phyloP scores from a whole-genome alignment of 345 rosid genomes.

The Erysimum cheiranthoides region DNA sequence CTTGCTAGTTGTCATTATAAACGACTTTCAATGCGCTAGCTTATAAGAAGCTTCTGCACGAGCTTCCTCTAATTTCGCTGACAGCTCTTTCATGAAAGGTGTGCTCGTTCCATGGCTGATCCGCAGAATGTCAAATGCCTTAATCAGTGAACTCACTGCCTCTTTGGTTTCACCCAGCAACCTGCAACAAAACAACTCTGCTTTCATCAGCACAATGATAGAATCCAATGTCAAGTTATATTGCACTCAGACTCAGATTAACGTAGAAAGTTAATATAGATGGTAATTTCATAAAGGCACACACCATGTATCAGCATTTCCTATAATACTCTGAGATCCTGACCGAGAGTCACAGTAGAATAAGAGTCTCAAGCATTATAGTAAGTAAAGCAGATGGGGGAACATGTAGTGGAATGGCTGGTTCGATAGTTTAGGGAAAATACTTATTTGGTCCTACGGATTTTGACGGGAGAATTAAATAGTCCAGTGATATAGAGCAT shows the following conservation, averaged over 20 bases:
- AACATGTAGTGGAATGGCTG: conserved; percentile 20
- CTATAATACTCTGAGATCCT: neutral
- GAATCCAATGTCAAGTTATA: neutral
- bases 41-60: conserved; percentile 79
- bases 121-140: conserved; percentile 64
- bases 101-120: conserved; percentile 75
- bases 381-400: conserved; percentile 5
- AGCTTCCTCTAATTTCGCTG: conserved; percentile 82
- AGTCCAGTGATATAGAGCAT: neutral
- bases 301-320: conserved; percentile 14
- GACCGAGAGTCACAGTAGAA: neutral
- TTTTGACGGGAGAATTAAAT: conserved; percentile 3
- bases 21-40: conserved; percentile 29
- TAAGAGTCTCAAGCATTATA: conserved; percentile 11
- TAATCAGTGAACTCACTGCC: conserved; percentile 65
- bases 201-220: neutral
- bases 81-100: conserved; percentile 73
- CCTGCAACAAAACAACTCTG: conserved; percentile 52
- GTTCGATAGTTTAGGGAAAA: conserved; percentile 1
- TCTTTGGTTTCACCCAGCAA: conserved; percentile 67
- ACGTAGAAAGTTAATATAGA: conserved; percentile 9
- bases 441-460: neutral
- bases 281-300: neutral
- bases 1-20: conserved; percentile 38
- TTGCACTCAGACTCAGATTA: neutral